Evolutionary conservation across 164 flowering plant species (phyloP), one percentile per base, ranked within the genome.

Genomic region (Liquidambar formosana): DNA sequence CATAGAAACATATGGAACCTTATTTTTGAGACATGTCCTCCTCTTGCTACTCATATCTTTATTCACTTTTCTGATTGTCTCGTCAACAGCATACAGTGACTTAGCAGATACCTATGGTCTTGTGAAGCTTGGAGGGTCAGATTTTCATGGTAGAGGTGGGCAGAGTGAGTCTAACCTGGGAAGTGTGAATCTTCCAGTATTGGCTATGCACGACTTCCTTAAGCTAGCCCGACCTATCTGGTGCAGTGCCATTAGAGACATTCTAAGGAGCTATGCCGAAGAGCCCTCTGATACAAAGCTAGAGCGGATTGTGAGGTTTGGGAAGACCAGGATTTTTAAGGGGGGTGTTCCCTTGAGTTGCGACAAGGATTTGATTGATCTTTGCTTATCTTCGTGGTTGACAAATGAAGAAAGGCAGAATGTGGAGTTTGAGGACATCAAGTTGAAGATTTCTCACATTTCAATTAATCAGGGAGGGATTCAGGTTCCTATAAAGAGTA

Each of bases 81-180:
- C 10, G n/a, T 64, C 21, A 58, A 70, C 84, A 86, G 92, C 63
- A 14, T 86, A 77, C 79, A 85, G 89, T 79, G 95, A 92, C 49
- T 76, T 92, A 44, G 97, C 97, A 0, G 97, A 94, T 72, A 18
- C 80, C 1, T 78, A 83, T 65, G 86, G 77, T 45, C 96, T 93
- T 43, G 28, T 93, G 75, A 93, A 95, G 85, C 83, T 95, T 19
- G 98, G 97, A 63, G 99, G 99, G 16, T 93, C 99, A 33, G 97
- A 95, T 81, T 95, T 70, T 76, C 99, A 95, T 75, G 99, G 90
- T 5, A 86, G 79, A 79, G 90, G 97, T 25, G 88, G 91, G 28
- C 82, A 82, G 13, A 74, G 78, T 61, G 98, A 93, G 71, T 86
- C 94, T 52, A 88, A 80, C 71, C 77, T 95, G 41, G 99, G 97